A percentile compares a stretch with the other conserved stretches of the same genome.
Conservation (phyloP, 2,329 filamentous ascomycete species). For the Monilinia laxa region DNA sequence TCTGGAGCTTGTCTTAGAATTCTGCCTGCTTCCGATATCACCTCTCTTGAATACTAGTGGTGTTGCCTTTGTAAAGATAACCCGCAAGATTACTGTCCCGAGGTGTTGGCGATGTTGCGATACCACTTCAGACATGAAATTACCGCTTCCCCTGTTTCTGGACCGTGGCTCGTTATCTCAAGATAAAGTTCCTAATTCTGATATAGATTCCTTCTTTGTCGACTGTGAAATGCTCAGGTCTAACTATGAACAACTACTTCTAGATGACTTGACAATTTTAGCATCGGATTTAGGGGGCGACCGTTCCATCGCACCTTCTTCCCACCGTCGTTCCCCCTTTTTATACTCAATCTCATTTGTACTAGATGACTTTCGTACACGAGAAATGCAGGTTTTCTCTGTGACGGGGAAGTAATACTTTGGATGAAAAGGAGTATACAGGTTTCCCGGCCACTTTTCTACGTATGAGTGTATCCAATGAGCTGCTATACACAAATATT, state of each 20-base stretch:
- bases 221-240: background rate
- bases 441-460: background rate
- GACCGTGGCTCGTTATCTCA: too few species aligned
- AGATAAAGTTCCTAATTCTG: too few species aligned
- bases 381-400: background rate
- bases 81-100: too few species aligned
- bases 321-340: background rate
- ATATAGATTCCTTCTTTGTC: background rate
- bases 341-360: background rate
- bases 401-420: background rate
- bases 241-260: background rate
- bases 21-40: background rate
- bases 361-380: background rate
- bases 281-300: background rate
- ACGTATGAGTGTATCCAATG: constrained; percentile 10
- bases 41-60: background rate
- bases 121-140: background rate
- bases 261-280: background rate
- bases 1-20: background rate
- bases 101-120: background rate
- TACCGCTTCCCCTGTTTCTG: background rate
- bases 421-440: background rate
- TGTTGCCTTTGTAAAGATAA: background rate
- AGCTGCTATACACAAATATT: constrained; percentile 8
- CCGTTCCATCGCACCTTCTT: background rate